Evolutionary conservation across 2,329 filamentous ascomycete genomes (phyloP), one percentile per base, ranked within the genome.

Genomic region (Epichloe bromicola): DNA sequence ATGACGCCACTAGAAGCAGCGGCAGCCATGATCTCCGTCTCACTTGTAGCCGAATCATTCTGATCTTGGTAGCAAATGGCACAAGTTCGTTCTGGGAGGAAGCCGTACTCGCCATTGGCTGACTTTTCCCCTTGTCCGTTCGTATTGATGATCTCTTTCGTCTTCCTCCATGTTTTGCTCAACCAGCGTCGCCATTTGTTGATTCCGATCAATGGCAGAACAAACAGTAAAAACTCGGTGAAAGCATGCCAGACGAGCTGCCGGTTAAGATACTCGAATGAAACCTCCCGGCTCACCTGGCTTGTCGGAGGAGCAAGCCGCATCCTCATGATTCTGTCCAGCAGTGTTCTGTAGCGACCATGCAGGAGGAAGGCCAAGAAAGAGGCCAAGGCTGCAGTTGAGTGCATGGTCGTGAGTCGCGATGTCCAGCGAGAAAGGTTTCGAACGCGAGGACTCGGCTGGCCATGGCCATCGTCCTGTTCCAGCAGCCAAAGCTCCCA

Each of bases 171-270:
- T n/a, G 83, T 82, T 55, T 89, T 79, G 19, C 79, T 76, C n/a
- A 96, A 73, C 85, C 91, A 95, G 57, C 90, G 79, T 52, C 88
- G 80, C 93, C 93, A 98, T 57, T 89, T 80, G 61, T 86, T 85
- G 58, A 98, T 91, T 48, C 93, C 93, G 41, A 98, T 86, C n/a
- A 98, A 77, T 0, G 93, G 93, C n/a, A 98, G 75, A 17, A 97
- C 79, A 66, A 97, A 98, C 34, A 98, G 78, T n/a, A 98, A 74
- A 60, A 98, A 98, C 65, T 98, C 93, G 26, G 93, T 98, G 61
- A 98, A 95, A n/a, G 93, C 93, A 68, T 98, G 93, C 93, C 93
- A 98, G 38, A 98, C 93, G 11, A 98, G 80, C 69, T 98, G 93
- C 46, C 93, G 83, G 66, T 98, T 98, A 47, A 97, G 79, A 62